Evolutionary conservation across 768 basidiomycete species (phyloP).

Genomic region (Megacollybia marginata): DNA sequence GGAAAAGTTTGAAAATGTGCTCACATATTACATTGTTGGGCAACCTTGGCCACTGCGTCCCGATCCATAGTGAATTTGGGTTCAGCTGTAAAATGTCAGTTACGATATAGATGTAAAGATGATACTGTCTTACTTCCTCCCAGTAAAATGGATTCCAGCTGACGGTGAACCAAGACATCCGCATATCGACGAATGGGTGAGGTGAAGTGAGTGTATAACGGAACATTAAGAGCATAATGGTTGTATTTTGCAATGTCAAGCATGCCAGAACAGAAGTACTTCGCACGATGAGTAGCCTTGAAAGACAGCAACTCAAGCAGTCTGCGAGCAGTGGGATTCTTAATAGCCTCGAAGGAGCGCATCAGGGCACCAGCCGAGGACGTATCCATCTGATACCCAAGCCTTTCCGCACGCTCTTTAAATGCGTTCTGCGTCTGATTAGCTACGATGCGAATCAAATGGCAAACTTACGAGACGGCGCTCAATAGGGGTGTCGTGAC

Average conservation of each 20-base stretch:
- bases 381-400: conserved; percentile 78
- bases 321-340: conserved; percentile 64
- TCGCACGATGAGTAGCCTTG: conserved; percentile 92
- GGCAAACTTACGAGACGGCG: conserved; percentile 66
- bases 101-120: too few relatives aligned
- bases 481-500: conserved; percentile 90
- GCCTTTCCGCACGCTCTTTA: conserved; percentile 69
- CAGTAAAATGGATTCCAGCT: conserved; percentile 84
- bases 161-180: conserved; percentile 92
- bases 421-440: conserved; percentile 53
- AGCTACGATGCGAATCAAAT: too few relatives aligned
- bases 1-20: conserved; percentile 15
- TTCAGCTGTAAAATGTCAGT: conserved; percentile 37
- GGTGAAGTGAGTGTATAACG: conserved; percentile 91
- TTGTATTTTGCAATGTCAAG: conserved; percentile 96
- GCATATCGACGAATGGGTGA: conserved; percentile 92
- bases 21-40: conserved; percentile 97
- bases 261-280: conserved; percentile 99
- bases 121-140: conserved; percentile 60
- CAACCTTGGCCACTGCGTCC: conserved; percentile 94
- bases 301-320: conserved; percentile 79
- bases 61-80: conserved; percentile 95
- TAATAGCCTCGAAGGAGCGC: conserved; percentile 71
- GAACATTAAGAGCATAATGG: conserved; percentile 85
- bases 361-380: conserved; percentile 77